These are phyloP conservation scores for Phyllosticta capitalensis DNA, from an alignment of 2,329 filamentous ascomycete species.

Conservation along the genomic window DNA sequence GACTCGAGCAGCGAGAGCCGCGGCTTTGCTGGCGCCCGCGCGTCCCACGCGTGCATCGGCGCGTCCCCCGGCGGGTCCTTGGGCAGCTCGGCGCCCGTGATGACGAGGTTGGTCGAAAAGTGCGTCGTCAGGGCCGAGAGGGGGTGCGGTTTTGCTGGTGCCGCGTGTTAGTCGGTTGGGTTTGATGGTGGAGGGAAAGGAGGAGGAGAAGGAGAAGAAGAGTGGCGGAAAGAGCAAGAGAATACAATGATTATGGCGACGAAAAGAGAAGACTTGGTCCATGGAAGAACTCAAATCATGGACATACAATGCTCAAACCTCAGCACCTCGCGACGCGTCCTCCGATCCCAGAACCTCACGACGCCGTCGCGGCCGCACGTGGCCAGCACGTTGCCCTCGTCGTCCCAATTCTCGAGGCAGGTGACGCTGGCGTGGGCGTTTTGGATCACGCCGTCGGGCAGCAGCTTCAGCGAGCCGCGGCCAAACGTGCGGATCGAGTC, in stretches of 20 bases:
- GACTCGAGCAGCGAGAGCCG: slow-evolving; percentile 35
- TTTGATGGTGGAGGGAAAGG: background rate
- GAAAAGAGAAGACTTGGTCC: background rate
- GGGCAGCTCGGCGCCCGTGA: slow-evolving; percentile 61
- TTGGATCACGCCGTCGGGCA: slow-evolving; percentile 37
- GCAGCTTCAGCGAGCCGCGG: slow-evolving; percentile 44
- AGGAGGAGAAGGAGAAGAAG: too few species aligned
- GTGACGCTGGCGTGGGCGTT: slow-evolving; percentile 55
- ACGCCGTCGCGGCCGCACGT: slow-evolving; percentile 65
- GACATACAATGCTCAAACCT: slow-evolving; percentile 27
- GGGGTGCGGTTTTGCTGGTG: slow-evolving; percentile 40
- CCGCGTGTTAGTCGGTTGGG: background rate
- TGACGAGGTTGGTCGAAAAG: slow-evolving; percentile 48
- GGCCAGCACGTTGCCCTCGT: slow-evolving; percentile 45
- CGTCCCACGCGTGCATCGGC: slow-evolving; percentile 33
- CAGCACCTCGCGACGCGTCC: slow-evolving; percentile 40
- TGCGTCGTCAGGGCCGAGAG: slow-evolving; percentile 59
- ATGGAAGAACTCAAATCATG: background rate
- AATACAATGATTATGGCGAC: background rate
- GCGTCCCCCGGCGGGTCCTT: slow-evolving; percentile 39
- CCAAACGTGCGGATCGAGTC: slow-evolving; percentile 60
- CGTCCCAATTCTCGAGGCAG: slow-evolving; percentile 49
- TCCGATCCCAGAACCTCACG: slow-evolving; percentile 57
- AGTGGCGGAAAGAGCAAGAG: background rate
- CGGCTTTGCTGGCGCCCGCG: slow-evolving; percentile 23